These are phyloP conservation scores for Nematocida displodere DNA, from an alignment of 371 early-diverging fungal genomes.

Conservation along the genomic window DNA sequence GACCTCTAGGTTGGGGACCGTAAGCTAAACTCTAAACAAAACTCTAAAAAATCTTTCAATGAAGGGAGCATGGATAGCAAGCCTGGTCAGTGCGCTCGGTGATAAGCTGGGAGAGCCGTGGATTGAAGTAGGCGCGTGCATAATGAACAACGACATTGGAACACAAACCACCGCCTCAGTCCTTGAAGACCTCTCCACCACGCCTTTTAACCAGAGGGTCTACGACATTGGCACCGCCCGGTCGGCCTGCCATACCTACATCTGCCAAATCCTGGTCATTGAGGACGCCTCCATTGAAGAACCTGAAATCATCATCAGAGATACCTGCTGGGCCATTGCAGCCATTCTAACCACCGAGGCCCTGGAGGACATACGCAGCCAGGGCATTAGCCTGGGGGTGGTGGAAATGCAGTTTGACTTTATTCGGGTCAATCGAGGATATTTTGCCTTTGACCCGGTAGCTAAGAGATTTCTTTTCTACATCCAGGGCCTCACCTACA, in stretches of 20 bases:
- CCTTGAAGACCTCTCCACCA: background rate
- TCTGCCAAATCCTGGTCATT: background rate
- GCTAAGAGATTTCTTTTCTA: background rate
- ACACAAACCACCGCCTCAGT: background rate
- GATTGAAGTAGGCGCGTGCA: background rate
- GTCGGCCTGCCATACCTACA: background rate
- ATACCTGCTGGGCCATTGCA: background rate
- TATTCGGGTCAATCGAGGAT: background rate
- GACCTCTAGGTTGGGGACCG: conserved; percentile 19
- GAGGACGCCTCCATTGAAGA: background rate
- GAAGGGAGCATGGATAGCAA: background rate
- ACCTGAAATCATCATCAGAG: background rate
- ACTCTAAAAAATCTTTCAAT: background rate
- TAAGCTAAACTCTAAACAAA: background rate
- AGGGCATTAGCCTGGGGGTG: background rate
- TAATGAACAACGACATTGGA: background rate
- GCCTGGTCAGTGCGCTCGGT: background rate
- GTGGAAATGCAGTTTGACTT: too few relatives aligned
- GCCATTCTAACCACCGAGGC: too few relatives aligned
- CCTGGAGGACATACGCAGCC: too few relatives aligned
- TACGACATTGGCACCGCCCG: background rate
- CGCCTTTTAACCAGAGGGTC: background rate
- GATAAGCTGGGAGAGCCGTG: background rate
- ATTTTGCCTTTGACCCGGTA: background rate
- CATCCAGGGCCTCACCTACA: background rate